Evolutionary conservation across 2,329 filamentous ascomycete genomes (phyloP).

Genomic region (Cladosporium sp.): DNA sequence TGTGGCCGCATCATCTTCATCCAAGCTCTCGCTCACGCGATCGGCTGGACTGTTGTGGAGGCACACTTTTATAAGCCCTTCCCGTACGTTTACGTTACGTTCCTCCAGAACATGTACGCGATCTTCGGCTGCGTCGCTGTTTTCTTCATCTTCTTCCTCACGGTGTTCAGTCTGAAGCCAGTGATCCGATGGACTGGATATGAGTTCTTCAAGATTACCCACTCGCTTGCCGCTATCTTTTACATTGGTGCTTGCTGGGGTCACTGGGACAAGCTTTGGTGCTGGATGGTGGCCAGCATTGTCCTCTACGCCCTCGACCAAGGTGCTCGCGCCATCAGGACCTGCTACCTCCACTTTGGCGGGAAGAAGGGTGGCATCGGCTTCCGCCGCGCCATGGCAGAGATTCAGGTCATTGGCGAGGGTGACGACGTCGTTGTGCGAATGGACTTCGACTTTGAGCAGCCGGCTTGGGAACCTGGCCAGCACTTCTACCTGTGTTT

Average conservation of each 20-base stretch:
- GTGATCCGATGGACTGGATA: conserved; percentile 66
- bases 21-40: conserved; percentile 64
- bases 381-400: conserved; percentile 51
- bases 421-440: conserved; percentile 40
- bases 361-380: conserved; percentile 35
- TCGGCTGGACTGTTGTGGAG: conserved; percentile 66
- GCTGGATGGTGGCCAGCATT: conserved; percentile 64
- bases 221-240: conserved; percentile 67
- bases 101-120: conserved; percentile 62
- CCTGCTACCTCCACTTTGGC: conserved; percentile 51
- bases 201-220: conserved; percentile 70
- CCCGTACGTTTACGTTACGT: conserved; percentile 52
- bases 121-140: conserved; percentile 70
- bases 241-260: conserved; percentile 73
- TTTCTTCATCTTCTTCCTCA: conserved; percentile 57
- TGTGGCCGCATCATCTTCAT: conserved; percentile 66
- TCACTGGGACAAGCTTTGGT: conserved; percentile 65
- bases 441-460: conserved; percentile 59
- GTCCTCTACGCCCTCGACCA: conserved; percentile 63
- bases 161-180: conserved; percentile 54
- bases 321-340: conserved; percentile 53
- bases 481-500: conserved; percentile 71
- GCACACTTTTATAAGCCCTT: conserved; percentile 66
- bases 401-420: conserved; percentile 8
- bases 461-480: conserved; percentile 58